Evolutionary conservation across 73 alveolate genomes (phyloP).

Genomic region (Paramecium bursaria): DNA sequence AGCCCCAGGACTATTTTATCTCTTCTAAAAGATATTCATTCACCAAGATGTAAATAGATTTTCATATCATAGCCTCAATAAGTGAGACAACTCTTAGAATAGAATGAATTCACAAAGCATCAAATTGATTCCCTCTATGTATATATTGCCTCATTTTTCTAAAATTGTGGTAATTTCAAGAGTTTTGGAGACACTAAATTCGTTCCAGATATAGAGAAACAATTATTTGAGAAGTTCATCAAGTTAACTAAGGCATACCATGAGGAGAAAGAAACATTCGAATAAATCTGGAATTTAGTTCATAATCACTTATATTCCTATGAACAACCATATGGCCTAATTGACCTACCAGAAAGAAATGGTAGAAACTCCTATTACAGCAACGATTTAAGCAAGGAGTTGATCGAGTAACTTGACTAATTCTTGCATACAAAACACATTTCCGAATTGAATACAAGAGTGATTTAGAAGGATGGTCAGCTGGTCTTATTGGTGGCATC

Average conservation of each 20-base stretch:
- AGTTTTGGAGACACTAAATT: conserved; percentile 90
- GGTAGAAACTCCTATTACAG: conserved; percentile 81
- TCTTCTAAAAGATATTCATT: conserved; percentile 86
- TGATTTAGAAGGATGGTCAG: conserved; percentile 70
- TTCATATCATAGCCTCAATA: neutral
- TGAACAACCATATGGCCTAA: conserved; percentile 51
- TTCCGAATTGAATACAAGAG: conserved; percentile 78
- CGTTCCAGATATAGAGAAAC: conserved; percentile 81
- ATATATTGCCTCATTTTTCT: conserved; percentile 81
- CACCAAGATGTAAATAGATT: conserved; percentile 60
- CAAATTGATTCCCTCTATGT: conserved; percentile 74
- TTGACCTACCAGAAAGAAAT: conserved; percentile 38
- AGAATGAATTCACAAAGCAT: conserved; percentile 73
- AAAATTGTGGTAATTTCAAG: conserved; percentile 83
- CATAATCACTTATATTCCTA: conserved; percentile 44
- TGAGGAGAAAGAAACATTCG: conserved; percentile 69
- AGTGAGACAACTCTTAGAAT: neutral
- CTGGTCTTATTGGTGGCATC: conserved; percentile 78
- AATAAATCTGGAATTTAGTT: conserved; percentile 70
- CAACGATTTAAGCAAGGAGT: conserved; percentile 77
- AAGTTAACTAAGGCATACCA: conserved; percentile 56
- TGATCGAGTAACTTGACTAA: conserved; percentile 75
- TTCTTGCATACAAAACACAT: conserved; percentile 70
- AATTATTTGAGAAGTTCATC: conserved; percentile 63
- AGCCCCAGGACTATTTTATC: conserved; percentile 94